A percentile compares a stretch with the other conserved stretches of the same genome.
These are phyloP conservation scores for Aureobasidium subglaciale DNA, from an alignment of 2,329 filamentous ascomycete genomes.

Conservation along the genomic window DNA sequence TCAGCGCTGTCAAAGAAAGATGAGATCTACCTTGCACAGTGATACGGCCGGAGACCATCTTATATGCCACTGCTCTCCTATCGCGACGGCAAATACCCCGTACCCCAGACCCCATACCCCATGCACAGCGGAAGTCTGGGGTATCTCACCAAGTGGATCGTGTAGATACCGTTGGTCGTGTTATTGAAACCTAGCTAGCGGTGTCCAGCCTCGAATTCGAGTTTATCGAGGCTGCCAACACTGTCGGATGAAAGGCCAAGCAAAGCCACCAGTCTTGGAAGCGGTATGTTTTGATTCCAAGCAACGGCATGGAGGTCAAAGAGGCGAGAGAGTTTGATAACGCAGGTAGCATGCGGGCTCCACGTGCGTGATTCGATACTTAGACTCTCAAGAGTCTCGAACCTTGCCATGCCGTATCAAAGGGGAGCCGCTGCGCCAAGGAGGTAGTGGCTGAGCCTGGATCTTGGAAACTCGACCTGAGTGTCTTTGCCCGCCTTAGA, in stretches of 20 bases:
- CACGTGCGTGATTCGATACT: conserved; percentile 11
- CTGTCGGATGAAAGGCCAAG: conserved; percentile 15
- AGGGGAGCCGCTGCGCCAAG: conserved; percentile 7
- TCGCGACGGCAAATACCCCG: background rate
- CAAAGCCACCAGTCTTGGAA: conserved; percentile 12
- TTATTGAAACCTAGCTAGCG: conserved; percentile 1
- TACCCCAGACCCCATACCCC: background rate
- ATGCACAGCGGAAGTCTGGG: background rate
- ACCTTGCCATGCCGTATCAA: conserved; percentile 1
- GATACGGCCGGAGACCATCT: background rate
- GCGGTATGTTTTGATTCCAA: background rate
- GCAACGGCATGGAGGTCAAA: background rate
- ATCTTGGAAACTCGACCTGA: conserved; percentile 7
- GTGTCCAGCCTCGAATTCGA: background rate
- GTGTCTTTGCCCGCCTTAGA: background rate
- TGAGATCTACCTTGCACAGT: conserved; percentile 2
- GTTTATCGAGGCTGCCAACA: background rate
- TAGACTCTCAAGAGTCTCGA: background rate
- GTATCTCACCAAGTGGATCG: background rate
- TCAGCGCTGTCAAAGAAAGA: conserved; percentile 8
- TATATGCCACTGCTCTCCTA: background rate
- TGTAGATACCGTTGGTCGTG: background rate
- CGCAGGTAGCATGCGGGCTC: background rate
- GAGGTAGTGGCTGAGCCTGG: conserved; percentile 2
- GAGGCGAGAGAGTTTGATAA: conserved; percentile 2